phyloP scores from a whole-genome alignment of 179 eudicot genomes.

The Amaranthus tricolor region DNA sequence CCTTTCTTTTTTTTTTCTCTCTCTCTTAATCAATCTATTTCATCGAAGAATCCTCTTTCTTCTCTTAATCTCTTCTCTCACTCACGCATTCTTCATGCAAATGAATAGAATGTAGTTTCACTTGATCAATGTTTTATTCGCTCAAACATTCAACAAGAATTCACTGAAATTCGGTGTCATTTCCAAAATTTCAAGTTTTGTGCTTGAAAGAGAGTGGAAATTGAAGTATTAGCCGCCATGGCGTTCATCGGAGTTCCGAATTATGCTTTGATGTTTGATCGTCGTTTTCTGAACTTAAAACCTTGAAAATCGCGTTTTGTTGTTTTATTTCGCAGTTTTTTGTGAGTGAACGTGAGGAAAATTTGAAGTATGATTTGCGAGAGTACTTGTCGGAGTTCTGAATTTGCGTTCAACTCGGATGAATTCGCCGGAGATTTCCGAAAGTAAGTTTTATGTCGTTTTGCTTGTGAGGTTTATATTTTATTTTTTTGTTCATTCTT shows the following conservation, averaged over 20 bases:
- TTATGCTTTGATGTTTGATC: not conserved
- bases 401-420: constrained; percentile 9
- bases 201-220: too few species aligned
- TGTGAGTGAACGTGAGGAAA: not conserved
- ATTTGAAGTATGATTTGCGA: constrained; percentile 26
- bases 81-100: not conserved
- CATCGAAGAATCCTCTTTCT: not conserved
- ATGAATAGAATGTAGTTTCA: too few species aligned
- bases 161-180: too few species aligned
- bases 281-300: not conserved
- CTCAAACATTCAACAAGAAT: too few species aligned
- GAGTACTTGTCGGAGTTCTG: constrained; percentile 7
- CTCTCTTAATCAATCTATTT: not conserved
- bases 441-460: constrained; percentile 18
- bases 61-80: not conserved
- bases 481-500: not conserved
- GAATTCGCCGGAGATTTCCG: constrained; percentile 2
- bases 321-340: not conserved
- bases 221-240: too few species aligned
- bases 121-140: too few species aligned
- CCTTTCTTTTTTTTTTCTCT: not conserved
- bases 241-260: too few species aligned
- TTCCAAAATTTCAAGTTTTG: too few species aligned
- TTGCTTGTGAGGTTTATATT: not conserved
- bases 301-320: not conserved